Conservation (phyloP, 305 asterid genomes). For the Withania somnifera region DNA sequence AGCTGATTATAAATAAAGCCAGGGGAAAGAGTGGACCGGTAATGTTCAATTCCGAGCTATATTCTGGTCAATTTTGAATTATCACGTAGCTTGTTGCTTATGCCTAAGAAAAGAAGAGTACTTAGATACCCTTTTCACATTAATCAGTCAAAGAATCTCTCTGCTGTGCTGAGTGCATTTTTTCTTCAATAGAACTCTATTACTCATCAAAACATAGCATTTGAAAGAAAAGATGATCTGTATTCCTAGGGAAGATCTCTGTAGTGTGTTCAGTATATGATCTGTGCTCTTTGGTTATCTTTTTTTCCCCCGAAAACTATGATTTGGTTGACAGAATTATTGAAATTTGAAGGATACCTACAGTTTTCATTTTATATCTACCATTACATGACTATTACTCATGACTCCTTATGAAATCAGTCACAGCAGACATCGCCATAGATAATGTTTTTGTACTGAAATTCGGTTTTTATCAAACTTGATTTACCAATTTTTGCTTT, state of each 20-base stretch:
- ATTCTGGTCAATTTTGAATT: conserved; percentile 7
- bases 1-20: conserved; percentile 94
- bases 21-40: conserved; percentile 99
- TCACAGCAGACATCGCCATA: not conserved
- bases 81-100: not conserved
- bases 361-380: not conserved
- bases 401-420: not conserved
- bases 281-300: not conserved
- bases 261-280: not conserved
- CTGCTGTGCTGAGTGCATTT: not conserved
- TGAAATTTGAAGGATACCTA: not conserved
- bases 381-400: not conserved
- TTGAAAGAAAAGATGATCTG: too few relatives aligned
- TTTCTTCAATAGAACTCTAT: not conserved
- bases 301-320: not conserved
- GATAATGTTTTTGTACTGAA: not conserved
- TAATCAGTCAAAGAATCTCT: not conserved
- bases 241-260: not conserved
- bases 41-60: conserved; percentile 20
- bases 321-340: not conserved
- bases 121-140: not conserved
- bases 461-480: not conserved
- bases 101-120: not conserved
- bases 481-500: not conserved
- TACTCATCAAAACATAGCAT: too few relatives aligned